These are phyloP conservation scores for Suillus fuscotomentosus DNA, from an alignment of 768 basidiomycete species.

Conservation along the genomic window DNA sequence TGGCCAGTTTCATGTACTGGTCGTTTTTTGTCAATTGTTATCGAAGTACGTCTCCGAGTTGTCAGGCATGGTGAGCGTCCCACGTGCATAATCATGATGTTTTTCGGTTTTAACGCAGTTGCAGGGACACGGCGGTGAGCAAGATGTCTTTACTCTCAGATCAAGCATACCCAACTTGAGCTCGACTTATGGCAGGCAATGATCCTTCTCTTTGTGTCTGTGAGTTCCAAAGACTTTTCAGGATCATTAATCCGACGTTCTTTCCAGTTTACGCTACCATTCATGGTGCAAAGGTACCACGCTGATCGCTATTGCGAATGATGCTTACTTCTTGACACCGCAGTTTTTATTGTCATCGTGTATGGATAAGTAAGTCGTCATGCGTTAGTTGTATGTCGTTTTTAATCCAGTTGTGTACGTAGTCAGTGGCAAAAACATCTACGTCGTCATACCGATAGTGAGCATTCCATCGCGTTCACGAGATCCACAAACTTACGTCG, in stretches of 20 bases:
- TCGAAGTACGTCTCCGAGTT: not conserved
- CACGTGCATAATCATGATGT: not conserved
- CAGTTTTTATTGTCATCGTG: conserved; percentile 10
- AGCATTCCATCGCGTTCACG: not conserved
- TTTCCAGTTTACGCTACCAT: not conserved
- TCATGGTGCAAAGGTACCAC: conserved; percentile 1
- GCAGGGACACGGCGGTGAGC: not conserved
- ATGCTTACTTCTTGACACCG: not conserved
- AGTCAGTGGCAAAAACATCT: conserved; percentile 4
- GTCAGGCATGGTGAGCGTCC: not conserved
- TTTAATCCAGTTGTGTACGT: not conserved
- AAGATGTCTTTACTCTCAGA: not conserved
- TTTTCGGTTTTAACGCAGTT: not conserved
- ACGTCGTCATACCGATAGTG: conserved; percentile 1
- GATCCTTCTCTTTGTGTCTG: not conserved
- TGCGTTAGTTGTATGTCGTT: not conserved
- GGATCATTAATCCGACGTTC: not conserved
- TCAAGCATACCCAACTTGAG: not conserved
- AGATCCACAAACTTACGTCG: not conserved
- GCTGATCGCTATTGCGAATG: not conserved
- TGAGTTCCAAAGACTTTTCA: not conserved
- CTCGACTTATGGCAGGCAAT: not conserved
- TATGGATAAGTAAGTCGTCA: conserved; percentile 8
- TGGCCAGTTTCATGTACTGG: conserved; percentile 1
- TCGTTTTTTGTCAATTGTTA: not conserved